Evolutionary conservation across 371 early-diverging fungal genomes (phyloP).

Genomic region (Actinomortierella wolfii): DNA sequence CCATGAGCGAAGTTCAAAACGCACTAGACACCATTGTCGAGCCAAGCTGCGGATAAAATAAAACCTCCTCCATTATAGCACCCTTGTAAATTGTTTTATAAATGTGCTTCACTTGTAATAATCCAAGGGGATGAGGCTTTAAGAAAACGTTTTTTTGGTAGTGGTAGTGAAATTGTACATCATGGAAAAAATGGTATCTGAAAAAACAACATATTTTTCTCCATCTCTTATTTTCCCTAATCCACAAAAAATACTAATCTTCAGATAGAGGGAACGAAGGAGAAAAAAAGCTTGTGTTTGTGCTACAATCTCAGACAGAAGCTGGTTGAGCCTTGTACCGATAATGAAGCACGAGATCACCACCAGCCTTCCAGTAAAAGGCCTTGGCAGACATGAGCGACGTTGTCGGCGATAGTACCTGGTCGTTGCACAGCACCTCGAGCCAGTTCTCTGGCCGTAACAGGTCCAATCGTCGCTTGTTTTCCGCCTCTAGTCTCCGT

Average conservation of each 20-base stretch:
- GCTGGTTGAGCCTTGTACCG: conserved; percentile 45
- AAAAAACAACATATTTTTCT: too few relatives aligned
- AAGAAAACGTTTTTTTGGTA: too few relatives aligned
- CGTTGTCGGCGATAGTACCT: conserved; percentile 68
- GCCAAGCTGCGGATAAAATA: conserved; percentile 40
- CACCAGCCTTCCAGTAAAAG: conserved; percentile 82
- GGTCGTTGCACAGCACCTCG: conserved; percentile 79
- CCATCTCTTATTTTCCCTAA: too few relatives aligned
- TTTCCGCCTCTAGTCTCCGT: conserved; percentile 5
- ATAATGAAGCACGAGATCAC: conserved; percentile 77
- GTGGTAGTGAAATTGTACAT: too few relatives aligned
- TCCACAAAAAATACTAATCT: too few relatives aligned
- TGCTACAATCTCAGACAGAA: too few relatives aligned
- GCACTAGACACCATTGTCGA: conserved; percentile 38
- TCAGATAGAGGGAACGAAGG: too few relatives aligned
- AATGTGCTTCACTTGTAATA: too few relatives aligned
- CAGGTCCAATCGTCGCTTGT: conserved; percentile 15
- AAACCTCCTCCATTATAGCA: background rate
- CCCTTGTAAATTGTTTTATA: too few relatives aligned
- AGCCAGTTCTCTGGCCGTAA: conserved; percentile 67
- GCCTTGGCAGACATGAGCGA: conserved; percentile 86
- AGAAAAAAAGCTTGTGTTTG: too few relatives aligned
- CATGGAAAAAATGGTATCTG: too few relatives aligned
- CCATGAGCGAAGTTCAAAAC: conserved; percentile 25
- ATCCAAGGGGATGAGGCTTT: too few relatives aligned